A percentile compares a stretch with the other conserved stretches of the same genome.
phyloP scores from a whole-genome alignment of 2,329 filamentous ascomycete species.

The Ophiostoma sp. region DNA sequence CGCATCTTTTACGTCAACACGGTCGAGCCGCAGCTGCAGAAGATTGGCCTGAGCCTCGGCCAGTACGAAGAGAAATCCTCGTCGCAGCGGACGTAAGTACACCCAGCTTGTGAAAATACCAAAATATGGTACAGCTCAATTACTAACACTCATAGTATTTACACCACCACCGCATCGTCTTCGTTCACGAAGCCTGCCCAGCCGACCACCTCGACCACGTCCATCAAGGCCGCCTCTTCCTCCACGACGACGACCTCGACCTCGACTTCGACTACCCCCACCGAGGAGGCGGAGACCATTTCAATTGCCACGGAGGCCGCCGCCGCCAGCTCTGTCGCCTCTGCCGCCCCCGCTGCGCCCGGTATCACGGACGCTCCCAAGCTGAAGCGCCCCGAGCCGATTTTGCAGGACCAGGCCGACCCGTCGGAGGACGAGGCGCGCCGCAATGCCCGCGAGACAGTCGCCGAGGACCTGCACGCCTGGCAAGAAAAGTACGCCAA shows the following conservation, averaged over 20 bases:
- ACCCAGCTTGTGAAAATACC: neutral
- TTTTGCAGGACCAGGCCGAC: conserved; percentile 47
- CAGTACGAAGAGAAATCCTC: conserved; percentile 59
- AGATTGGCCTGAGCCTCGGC: conserved; percentile 86
- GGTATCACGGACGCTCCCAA: conserved; percentile 24
- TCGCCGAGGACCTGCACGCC: conserved; percentile 73
- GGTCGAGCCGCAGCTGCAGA: conserved; percentile 90
- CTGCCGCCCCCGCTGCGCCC: conserved; percentile 26
- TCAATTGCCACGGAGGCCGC: conserved; percentile 33
- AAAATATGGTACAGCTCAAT: neutral
- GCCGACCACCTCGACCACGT: conserved; percentile 19
- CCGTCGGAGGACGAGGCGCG: conserved; percentile 57
- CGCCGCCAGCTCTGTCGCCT: conserved; percentile 28
- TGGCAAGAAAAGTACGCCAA: conserved; percentile 90
- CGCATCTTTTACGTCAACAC: conserved; percentile 83
- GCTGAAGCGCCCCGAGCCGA: conserved; percentile 33
- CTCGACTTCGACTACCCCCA: conserved; percentile 33
- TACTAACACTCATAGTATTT: neutral
- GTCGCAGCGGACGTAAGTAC: conserved; percentile 24
- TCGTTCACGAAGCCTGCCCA: neutral
- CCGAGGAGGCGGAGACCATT: neutral
- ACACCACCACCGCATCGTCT: neutral
- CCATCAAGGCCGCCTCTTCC: conserved; percentile 31
- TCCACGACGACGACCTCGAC: conserved; percentile 33
- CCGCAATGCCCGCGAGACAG: conserved; percentile 62